A percentile compares a stretch with the other conserved stretches of the same genome.
These are phyloP conservation scores for Podaxis sp. DNA, from an alignment of 768 basidiomycete genomes.

Conservation along the genomic window DNA sequence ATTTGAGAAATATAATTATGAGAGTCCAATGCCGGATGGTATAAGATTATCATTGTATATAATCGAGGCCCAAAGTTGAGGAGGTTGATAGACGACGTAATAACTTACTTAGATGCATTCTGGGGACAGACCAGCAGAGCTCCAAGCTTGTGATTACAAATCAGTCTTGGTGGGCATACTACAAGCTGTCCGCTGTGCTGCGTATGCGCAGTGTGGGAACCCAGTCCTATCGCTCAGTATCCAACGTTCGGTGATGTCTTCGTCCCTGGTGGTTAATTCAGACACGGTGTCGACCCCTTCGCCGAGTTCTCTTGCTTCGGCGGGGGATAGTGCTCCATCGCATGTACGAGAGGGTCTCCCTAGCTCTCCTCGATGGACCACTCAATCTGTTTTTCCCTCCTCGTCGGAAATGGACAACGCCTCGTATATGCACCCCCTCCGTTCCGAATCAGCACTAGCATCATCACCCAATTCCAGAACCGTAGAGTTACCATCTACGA, in stretches of 20 bases:
- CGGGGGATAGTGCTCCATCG: slow-evolving; percentile 19
- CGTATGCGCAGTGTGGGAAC: slow-evolving; percentile 16
- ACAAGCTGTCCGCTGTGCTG: not conserved
- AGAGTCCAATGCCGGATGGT: no score
- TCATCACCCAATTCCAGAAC: slow-evolving; percentile 51
- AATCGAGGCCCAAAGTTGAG: no score
- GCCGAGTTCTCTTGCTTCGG: slow-evolving; percentile 24
- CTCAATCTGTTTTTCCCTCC: slow-evolving; percentile 22
- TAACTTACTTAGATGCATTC: no score
- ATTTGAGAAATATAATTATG: no score
- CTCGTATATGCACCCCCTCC: slow-evolving; percentile 19
- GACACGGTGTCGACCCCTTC: slow-evolving; percentile 20
- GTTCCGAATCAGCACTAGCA: slow-evolving; percentile 52
- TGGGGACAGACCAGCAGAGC: no score
- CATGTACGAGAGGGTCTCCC: slow-evolving; percentile 25
- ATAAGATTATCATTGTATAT: no score
- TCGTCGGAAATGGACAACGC: slow-evolving; percentile 15
- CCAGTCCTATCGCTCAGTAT: slow-evolving; percentile 17
- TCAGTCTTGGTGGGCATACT: no score
- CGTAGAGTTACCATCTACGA: slow-evolving; percentile 45
- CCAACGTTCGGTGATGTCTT: slow-evolving; percentile 18
- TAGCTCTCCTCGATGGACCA: slow-evolving; percentile 19
- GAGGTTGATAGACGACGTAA: no score
- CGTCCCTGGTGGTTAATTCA: slow-evolving; percentile 17
- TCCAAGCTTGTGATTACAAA: no score